These are phyloP conservation scores for Cubamyces sp. DNA, from an alignment of 768 basidiomycete species.

Conservation along the genomic window DNA sequence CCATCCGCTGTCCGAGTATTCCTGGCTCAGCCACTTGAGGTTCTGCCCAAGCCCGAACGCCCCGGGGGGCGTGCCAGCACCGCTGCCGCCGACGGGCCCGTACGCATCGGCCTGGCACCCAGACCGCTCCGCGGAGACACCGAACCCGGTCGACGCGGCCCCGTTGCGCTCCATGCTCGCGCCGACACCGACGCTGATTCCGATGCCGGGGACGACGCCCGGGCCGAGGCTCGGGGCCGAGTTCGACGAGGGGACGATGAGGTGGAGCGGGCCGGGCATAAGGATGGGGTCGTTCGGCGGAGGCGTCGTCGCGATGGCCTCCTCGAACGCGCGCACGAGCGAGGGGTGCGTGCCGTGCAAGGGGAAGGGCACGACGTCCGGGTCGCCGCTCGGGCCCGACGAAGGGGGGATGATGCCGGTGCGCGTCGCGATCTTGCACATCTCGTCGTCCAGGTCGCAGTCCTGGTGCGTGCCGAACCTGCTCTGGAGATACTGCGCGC, in stretches of 20 bases:
- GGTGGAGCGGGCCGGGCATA: slow-evolving; percentile 21
- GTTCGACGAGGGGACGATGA: slow-evolving; percentile 6
- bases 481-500: slow-evolving; percentile 48
- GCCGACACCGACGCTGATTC: background rate
- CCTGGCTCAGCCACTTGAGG: slow-evolving; percentile 25
- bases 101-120: slow-evolving; percentile 19
- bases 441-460: slow-evolving; percentile 27
- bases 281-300: slow-evolving; percentile 26
- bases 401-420: slow-evolving; percentile 23
- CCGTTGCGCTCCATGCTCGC: slow-evolving; percentile 12
- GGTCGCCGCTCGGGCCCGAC: slow-evolving; percentile 2
- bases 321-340: slow-evolving; percentile 29
- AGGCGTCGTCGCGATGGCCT: slow-evolving; percentile 26
- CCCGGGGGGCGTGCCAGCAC: background rate
- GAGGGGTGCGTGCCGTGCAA: slow-evolving; percentile 30
- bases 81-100: background rate
- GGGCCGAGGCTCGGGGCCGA: background rate
- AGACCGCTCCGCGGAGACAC: slow-evolving; percentile 23
- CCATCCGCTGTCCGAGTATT: slow-evolving; percentile 34
- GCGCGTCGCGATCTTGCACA: slow-evolving; percentile 30
- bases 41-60: slow-evolving; percentile 11
- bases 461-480: slow-evolving; percentile 31
- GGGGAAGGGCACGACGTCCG: slow-evolving; percentile 23
- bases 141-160: slow-evolving; percentile 17
- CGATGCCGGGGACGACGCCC: background rate